Percentiles rank a stretch among this genome's conserved stretches.
Conservation (phyloP, 139 green algal genomes). For the Chlorella sorokiniana region DNA sequence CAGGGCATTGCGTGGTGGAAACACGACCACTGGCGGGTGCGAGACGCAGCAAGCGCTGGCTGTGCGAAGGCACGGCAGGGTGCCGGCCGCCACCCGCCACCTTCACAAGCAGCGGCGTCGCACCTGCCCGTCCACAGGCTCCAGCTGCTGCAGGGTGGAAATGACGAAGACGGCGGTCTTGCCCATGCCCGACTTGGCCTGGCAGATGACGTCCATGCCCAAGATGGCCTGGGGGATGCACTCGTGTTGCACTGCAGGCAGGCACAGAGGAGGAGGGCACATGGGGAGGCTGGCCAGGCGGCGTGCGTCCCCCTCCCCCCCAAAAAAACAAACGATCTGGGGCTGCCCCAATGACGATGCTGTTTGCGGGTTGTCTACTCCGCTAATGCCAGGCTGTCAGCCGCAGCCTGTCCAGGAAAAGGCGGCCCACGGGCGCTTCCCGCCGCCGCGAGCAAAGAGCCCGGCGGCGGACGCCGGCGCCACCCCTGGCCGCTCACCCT, state of each 20-base stretch:
- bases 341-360: not conserved
- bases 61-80: too few relatives aligned
- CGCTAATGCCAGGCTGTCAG: too few relatives aligned
- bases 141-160: conserved; percentile 96
- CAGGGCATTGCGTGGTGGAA: too few relatives aligned
- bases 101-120: not conserved
- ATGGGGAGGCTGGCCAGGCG: not conserved
- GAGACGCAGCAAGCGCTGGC: too few relatives aligned
- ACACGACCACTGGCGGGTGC: too few relatives aligned
- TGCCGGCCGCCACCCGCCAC: too few relatives aligned
- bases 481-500: conserved; percentile 72
- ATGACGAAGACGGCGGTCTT: conserved; percentile 99
- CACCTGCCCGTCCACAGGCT: conserved; percentile 66
- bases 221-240: conserved; percentile 98
- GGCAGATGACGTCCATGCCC: conserved; percentile 98
- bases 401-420: too few relatives aligned
- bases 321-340: not conserved
- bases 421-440: too few relatives aligned
- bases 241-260: conserved; percentile 95
- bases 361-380: not conserved
- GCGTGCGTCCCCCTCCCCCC: too few relatives aligned
- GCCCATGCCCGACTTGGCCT: conserved; percentile 99
- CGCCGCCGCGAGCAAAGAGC: not conserved
- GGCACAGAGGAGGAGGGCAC: not conserved
- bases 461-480: not conserved